phyloP scores from a whole-genome alignment of 805 yeast genomes.

The Naumovozyma dairenensis region DNA sequence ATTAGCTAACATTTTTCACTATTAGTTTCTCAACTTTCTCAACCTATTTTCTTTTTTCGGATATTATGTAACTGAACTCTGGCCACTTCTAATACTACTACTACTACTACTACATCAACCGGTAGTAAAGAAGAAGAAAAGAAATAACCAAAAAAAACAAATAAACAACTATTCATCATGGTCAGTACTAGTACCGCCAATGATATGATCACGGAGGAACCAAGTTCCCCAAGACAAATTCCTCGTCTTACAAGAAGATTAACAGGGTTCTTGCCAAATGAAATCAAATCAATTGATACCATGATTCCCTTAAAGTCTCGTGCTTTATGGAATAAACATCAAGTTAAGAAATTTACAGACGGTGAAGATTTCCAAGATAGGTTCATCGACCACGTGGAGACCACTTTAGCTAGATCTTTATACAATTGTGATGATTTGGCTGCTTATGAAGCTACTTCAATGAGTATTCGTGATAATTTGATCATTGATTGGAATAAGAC shows the following conservation, averaged over 20 bases:
- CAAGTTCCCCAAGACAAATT: constrained; percentile 27
- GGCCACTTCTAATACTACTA: too few species aligned
- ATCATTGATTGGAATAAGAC: constrained; percentile 87
- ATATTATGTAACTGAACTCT: too few species aligned
- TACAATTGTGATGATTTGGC: constrained; percentile 89
- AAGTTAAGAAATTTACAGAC: constrained; percentile 40
- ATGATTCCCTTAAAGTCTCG: constrained; percentile 72
- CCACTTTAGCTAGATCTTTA: constrained; percentile 81
- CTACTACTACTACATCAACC: too few species aligned
- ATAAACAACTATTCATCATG: background rate
- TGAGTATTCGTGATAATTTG: constrained; percentile 67
- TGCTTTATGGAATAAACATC: constrained; percentile 64
- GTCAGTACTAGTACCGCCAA: constrained; percentile 15
- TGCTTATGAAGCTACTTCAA: constrained; percentile 84
- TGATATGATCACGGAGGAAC: constrained; percentile 25
- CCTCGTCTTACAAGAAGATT: constrained; percentile 57
- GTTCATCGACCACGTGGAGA: constrained; percentile 81
- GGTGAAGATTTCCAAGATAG: constrained; percentile 52
- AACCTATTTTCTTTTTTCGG: too few species aligned
- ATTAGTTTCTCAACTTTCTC: too few species aligned
- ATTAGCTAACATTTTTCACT: too few species aligned
- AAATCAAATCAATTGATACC: constrained; percentile 73
- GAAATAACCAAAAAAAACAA: background rate
- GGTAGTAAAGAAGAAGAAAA: background rate
- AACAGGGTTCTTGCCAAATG: constrained; percentile 87